Evolutionary conservation across 495 filamentous ascomycete genomes (phyloP), one percentile per base, ranked within the genome.

Genomic region (Aspergillus heteromorphus): DNA sequence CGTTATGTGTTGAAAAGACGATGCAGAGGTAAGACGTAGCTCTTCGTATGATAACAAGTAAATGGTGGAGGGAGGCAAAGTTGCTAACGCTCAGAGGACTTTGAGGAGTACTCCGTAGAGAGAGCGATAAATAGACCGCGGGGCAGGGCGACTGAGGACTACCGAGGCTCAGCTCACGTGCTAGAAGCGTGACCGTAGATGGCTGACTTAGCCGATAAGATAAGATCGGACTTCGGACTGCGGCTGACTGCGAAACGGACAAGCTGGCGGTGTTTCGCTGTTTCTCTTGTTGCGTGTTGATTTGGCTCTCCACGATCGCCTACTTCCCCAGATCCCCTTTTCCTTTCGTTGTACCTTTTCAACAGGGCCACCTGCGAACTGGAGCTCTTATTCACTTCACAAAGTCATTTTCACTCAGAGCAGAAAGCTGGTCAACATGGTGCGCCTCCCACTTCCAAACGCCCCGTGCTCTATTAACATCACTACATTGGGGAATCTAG

Each of bases 141-240:
- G 60, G 60, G 60, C 42, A 57, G 48, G 11, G 27, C 41, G 53
- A 53, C 40, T 49, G 45, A 52, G 20, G 48, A 57, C 27, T 54
- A 55, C 71, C 69, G 69, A 73, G 71, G 69, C 59, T 59, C 57
- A 38, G 54, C 51, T 61, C 56, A 57, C 56, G 54, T 61, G 58
- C 50, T 36, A 9, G 34, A 38, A 17, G 16, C 47, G 36, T 42
- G 52, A 34, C 31, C 14, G 29, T 42, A 36, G 34, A 48, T 27
- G 1, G 53, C 17, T 64, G 58, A 61, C 54, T 60, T 51, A 58
- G 41, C 53, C 62, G 73, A 75, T 73, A 73, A 69, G 70, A 65
- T 67, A 65, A 73, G 61, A 63, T 61, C 49, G 38, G 49, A 40
- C 29, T 59, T 61, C 49, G 38, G 49, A 40, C 29, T 59, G 54